Evolutionary conservation across 495 filamentous ascomycete genomes (phyloP), one percentile per base, ranked within the genome.

Genomic region (Venustampulla echinocandica): DNA sequence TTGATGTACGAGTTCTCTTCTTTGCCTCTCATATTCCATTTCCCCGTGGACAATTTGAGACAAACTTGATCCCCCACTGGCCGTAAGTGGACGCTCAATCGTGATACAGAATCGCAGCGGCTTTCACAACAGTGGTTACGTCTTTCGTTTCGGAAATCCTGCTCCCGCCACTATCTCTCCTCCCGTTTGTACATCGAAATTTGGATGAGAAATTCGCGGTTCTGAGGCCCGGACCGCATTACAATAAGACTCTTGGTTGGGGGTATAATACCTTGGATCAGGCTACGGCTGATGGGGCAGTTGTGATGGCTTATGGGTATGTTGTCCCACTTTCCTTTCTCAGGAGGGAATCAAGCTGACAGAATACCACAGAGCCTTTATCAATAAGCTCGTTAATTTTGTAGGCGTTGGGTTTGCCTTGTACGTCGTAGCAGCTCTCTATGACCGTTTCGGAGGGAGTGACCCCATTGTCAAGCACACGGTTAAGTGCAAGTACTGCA

Each of bases 161-260:
- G 11, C 66, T 85, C 23, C 84, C 84, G 9, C 69, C 84, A 4
- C 59, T 89, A 27, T 82, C 81, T 6, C 64, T 87, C 15, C 57
- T 89, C 13, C 74, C 84, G 0, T 82, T 82, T 32, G 61, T 87
- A 39, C 74, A 82, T 50, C 71, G 76, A 34, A 87, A 87, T 58
- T 73, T 89, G 54, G 77, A 82, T 40, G 79, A 83, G 64, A 86
- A 86, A 60, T 89, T 89, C 52, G 77, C 81, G 0, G 75, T 85
- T 5, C 58, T 87, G 36, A 70, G 64, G 15, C 38, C 61, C 3
- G 84, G 84, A 0, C 71, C 75, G 1, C 37, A 46, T 25, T 59
- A 48, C 23, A 63, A 77, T 42, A 74, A 68, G 42, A 59, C 50
- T 13, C 54, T 63, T 10, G 59, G 57, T 2, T 39, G 61, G 22